These are phyloP conservation scores for Penicillium pancosmium DNA, from an alignment of 495 filamentous ascomycete genomes.

Conservation along the genomic window DNA sequence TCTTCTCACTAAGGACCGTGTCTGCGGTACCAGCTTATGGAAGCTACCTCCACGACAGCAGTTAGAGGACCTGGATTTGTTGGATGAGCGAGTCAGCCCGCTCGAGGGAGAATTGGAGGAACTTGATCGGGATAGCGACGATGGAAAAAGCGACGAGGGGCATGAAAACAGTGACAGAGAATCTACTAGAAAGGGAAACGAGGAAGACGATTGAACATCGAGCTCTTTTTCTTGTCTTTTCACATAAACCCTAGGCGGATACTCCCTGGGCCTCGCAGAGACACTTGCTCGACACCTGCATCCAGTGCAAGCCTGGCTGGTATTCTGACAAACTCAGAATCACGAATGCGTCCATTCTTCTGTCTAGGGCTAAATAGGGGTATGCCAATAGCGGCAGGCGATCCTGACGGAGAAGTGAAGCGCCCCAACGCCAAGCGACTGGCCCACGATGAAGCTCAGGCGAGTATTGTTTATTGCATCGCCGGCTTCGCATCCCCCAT, in stretches of 20 bases:
- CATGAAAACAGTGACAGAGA: slow-evolving; percentile 24
- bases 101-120: slow-evolving; percentile 82
- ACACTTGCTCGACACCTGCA: neutral
- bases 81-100: slow-evolving; percentile 85
- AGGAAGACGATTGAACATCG: slow-evolving; percentile 32
- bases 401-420: neutral
- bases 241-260: neutral
- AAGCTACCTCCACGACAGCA: slow-evolving; percentile 81
- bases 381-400: neutral
- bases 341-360: neutral
- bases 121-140: slow-evolving; percentile 68
- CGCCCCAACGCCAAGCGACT: neutral
- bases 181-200: slow-evolving; percentile 14
- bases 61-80: slow-evolving; percentile 84
- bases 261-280: neutral
- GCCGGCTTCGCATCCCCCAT: neutral
- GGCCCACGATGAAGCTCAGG: neutral
- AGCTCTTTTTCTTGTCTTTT: neutral
- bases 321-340: neutral
- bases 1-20: slow-evolving; percentile 82
- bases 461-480: neutral
- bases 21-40: slow-evolving; percentile 90
- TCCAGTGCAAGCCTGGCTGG: slow-evolving; percentile 1
- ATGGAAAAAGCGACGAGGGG: slow-evolving; percentile 22
- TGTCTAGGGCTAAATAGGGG: neutral